These are phyloP conservation scores for Sparassis latifolia DNA, from an alignment of 1,284 basidiomycete species.

Conservation along the genomic window DNA sequence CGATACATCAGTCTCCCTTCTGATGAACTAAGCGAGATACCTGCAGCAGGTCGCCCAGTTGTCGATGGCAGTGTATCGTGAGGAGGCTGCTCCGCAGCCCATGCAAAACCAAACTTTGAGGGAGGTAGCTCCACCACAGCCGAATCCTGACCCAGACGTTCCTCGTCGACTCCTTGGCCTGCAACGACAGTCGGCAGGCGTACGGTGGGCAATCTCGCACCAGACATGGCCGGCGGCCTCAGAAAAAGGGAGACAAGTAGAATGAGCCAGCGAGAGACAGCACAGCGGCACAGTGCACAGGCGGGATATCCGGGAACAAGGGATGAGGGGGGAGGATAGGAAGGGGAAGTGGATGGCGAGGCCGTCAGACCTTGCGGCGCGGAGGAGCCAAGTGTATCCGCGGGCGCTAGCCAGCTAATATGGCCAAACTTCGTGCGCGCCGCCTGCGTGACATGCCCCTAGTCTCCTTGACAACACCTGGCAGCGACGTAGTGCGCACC, in stretches of 20 bases:
- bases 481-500: too few species aligned
- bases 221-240: conserved; percentile 21
- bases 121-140: conserved; percentile 34
- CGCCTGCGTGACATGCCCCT: too few species aligned
- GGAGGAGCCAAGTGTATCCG: too few species aligned
- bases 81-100: conserved; percentile 37
- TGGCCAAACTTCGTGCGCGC: too few species aligned
- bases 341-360: conserved; percentile 8
- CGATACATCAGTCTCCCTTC: conserved; percentile 43
- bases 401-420: too few species aligned
- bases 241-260: conserved; percentile 10
- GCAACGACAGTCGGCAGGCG: conserved; percentile 29
- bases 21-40: conserved; percentile 34
- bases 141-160: conserved; percentile 25
- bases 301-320: not conserved
- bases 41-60: conserved; percentile 26
- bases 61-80: conserved; percentile 26
- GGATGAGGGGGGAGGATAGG: conserved; percentile 1
- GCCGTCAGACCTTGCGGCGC: not conserved
- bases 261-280: conserved; percentile 9
- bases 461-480: too few species aligned
- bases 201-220: conserved; percentile 29
- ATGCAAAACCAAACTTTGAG: conserved; percentile 44
- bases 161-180: conserved; percentile 23
- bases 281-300: not conserved